phyloP scores from a whole-genome alignment of 2,329 filamentous ascomycete species.

The Ophiostoma australiae region DNA sequence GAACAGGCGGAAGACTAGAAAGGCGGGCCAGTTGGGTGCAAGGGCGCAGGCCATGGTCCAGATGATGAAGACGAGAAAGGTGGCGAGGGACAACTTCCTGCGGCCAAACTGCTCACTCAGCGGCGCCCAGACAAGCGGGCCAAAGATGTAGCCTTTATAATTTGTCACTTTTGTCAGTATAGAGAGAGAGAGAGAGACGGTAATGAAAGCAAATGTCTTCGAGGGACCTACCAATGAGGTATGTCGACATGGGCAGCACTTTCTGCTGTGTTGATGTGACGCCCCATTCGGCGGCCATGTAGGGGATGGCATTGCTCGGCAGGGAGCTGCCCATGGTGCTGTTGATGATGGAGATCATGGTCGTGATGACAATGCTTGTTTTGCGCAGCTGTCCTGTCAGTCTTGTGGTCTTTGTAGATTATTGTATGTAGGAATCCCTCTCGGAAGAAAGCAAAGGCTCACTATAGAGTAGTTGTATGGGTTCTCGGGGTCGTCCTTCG shows the following conservation, averaged over 20 bases:
- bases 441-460: neutral
- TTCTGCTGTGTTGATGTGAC: conserved; percentile 44
- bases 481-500: conserved; percentile 46
- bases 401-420: neutral
- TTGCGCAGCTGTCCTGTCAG: conserved; percentile 34
- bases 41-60: conserved; percentile 55
- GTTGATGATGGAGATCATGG: conserved; percentile 59
- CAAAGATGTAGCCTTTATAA: conserved; percentile 29
- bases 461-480: conserved; percentile 47
- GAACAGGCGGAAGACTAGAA: conserved; percentile 51
- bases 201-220: too few species aligned
- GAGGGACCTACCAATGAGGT: conserved; percentile 38
- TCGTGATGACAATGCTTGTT: conserved; percentile 53
- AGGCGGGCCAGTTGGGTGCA: conserved; percentile 47
- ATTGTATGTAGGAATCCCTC: neutral
- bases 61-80: conserved; percentile 46
- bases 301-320: conserved; percentile 57
- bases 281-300: conserved; percentile 53
- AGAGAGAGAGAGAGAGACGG: neutral
- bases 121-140: conserved; percentile 58
- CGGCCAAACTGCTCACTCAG: conserved; percentile 62
- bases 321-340: conserved; percentile 62
- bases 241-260: conserved; percentile 58
- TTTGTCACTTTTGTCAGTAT: neutral
- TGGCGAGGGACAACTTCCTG: conserved; percentile 41